Conservation (phyloP, 495 filamentous ascomycete species). For the Talaromyces trachyspermus region DNA sequence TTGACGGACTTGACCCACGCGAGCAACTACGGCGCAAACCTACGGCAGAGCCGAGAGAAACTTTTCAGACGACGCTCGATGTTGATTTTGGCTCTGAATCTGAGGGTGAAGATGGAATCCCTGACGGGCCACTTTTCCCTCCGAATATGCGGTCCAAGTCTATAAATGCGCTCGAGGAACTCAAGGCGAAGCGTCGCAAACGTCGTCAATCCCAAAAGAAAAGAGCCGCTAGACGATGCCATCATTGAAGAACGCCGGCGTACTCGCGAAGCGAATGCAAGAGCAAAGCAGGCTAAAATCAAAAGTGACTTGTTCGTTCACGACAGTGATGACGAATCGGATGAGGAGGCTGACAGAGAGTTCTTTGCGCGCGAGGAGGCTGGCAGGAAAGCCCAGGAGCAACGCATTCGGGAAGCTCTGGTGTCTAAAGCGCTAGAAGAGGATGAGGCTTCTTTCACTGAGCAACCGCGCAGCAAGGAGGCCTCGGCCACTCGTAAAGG, state of each 20-base stretch:
- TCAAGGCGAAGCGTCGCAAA: slow-evolving; percentile 48
- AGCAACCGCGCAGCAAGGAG: slow-evolving; percentile 22
- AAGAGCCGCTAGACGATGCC: slow-evolving; percentile 42
- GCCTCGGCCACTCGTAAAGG: slow-evolving; percentile 11
- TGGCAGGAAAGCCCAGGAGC: slow-evolving; percentile 42
- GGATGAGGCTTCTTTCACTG: slow-evolving; percentile 22
- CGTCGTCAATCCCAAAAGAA: slow-evolving; percentile 25
- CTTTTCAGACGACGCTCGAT: slow-evolving; percentile 24
- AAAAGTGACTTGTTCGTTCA: slow-evolving; percentile 79
- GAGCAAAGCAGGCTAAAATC: slow-evolving; percentile 63
- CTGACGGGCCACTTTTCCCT: slow-evolving; percentile 64
- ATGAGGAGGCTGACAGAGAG: slow-evolving; percentile 53
- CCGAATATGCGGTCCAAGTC: slow-evolving; percentile 40
- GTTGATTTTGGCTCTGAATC: slow-evolving; percentile 58
- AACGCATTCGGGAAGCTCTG: slow-evolving; percentile 41
- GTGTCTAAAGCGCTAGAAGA: slow-evolving; percentile 46
- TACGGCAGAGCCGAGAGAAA: slow-evolving; percentile 32
- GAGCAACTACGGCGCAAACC: slow-evolving; percentile 69
- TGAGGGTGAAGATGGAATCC: slow-evolving; percentile 48
- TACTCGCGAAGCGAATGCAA: slow-evolving; percentile 47
- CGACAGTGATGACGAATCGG: slow-evolving; percentile 73
- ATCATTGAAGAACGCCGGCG: slow-evolving; percentile 43
- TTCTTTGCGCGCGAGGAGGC: slow-evolving; percentile 69
- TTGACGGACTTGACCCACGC: slow-evolving; percentile 59
- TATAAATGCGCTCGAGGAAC: slow-evolving; percentile 38